These are phyloP conservation scores for Diaporthe ilicicola DNA, from an alignment of 2,329 filamentous ascomycete species.

Conservation along the genomic window DNA sequence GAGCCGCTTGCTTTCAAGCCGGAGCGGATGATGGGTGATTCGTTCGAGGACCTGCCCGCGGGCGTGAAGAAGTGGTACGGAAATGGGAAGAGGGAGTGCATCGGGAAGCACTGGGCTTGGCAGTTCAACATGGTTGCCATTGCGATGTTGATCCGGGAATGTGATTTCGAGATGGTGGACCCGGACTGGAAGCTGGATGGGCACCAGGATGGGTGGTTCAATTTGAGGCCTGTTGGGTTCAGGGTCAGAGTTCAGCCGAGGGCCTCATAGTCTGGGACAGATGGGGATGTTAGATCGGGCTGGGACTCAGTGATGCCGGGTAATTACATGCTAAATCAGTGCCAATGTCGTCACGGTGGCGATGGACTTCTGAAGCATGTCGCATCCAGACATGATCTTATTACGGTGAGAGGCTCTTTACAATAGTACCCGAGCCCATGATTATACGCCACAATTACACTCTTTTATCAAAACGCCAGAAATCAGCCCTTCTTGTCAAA, in stretches of 20 bases:
- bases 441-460: not conserved
- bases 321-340: too few species aligned
- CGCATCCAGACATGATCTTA: not conserved
- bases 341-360: too few species aligned
- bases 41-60: constrained; percentile 51
- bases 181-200: constrained; percentile 48
- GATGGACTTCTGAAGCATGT: too few species aligned
- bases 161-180: constrained; percentile 56
- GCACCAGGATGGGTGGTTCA: constrained; percentile 60
- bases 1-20: constrained; percentile 55
- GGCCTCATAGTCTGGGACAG: not conserved
- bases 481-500: constrained; percentile 21
- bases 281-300: not conserved
- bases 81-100: constrained; percentile 60
- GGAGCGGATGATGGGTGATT: constrained; percentile 58
- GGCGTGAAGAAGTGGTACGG: constrained; percentile 61
- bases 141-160: constrained; percentile 52
- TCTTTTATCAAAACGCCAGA: not conserved
- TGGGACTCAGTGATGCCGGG: not conserved
- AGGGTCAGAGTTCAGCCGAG: constrained; percentile 53
- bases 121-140: constrained; percentile 53
- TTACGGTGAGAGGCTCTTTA: not conserved
- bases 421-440: not conserved
- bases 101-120: constrained; percentile 60
- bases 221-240: constrained; percentile 57